phyloP scores from a whole-genome alignment of 345 rosid genomes.

The Schrenkiella parvula region DNA sequence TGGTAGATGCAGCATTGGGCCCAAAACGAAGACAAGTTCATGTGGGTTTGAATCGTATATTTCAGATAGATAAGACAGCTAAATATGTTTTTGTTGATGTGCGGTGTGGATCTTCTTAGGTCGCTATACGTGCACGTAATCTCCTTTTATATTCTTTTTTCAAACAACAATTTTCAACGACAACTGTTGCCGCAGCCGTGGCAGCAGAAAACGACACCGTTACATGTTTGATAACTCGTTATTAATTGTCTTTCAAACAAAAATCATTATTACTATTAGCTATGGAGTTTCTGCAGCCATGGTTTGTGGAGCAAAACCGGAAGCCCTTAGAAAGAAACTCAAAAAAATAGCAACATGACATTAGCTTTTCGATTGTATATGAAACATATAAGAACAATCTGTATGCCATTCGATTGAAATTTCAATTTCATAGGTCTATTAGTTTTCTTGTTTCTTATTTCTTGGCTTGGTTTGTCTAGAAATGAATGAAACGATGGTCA shows the following conservation, averaged over 20 bases:
- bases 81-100: conserved; percentile 11
- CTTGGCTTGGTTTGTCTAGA: neutral
- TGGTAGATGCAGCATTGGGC: conserved; percentile 20
- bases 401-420: neutral
- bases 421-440: neutral
- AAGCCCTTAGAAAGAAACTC: too few species aligned
- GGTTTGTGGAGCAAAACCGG: neutral
- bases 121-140: conserved; percentile 28
- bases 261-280: conserved; percentile 1
- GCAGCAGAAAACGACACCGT: conserved; percentile 24
- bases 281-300: conserved; percentile 5
- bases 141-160: neutral
- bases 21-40: conserved; percentile 24
- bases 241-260: neutral
- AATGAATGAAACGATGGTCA: neutral
- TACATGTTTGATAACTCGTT: neutral
- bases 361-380: too few species aligned
- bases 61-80: conserved; percentile 32
- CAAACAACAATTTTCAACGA: conserved; percentile 18
- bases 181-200: conserved; percentile 15
- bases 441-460: neutral
- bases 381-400: too few species aligned
- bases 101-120: conserved; percentile 25
- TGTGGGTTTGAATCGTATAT: conserved; percentile 27
- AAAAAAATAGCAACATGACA: too few species aligned